Evolutionary conservation across 1,284 basidiomycete genomes (phyloP), one percentile per base, ranked within the genome.

Genomic region (Porodaedalea pini): DNA sequence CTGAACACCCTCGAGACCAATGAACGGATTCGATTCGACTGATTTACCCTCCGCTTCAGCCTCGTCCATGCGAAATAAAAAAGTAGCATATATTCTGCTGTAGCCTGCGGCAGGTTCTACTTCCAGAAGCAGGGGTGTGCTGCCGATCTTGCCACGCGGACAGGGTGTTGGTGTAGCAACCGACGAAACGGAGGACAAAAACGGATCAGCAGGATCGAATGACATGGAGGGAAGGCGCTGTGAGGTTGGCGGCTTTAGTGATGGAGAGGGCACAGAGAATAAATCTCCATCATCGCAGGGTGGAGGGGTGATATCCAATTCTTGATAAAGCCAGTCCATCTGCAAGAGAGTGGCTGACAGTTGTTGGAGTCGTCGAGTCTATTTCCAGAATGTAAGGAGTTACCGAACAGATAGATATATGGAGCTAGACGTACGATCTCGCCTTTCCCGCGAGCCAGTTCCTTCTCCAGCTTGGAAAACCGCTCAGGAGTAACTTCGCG

Each of bases 261-360:
- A 71, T 36, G 76, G 73, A 15, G 25, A 71, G 55, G 32, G 41
- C 36, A 39, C 68, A 17, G 44, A 17, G 23, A 21, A 39, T 58
- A 39, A 68, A 65, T 73, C 69, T 25, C 74, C 66, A 62, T 80
- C 77, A 15, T 82, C 76, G 2, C 78, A 62, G 6, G 76, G 70
- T 5, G 84, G 83, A 19, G 82, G 78, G 17, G 75, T 57, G 45
- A 92, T 81, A 17, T 88, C 90, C 2, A 94, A 78, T 68, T 92
- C 90, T 19, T 80, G 78, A 64, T 91, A 80, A n/a, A 92, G 72
- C 80, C 85, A 89, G 66, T 90, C 86, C 34, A 92, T 85, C 58
- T 91, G 85, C 15, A 83, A 69, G 60, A 92, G 81, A 29, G 79
- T 76, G 6, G 74, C 70, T 1, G 82, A 81, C n/a, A 93, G 74